Evolutionary conservation across 169 alveolate genomes (phyloP), one percentile per base, ranked within the genome.

Genomic region (Eimeria praecox): DNA sequence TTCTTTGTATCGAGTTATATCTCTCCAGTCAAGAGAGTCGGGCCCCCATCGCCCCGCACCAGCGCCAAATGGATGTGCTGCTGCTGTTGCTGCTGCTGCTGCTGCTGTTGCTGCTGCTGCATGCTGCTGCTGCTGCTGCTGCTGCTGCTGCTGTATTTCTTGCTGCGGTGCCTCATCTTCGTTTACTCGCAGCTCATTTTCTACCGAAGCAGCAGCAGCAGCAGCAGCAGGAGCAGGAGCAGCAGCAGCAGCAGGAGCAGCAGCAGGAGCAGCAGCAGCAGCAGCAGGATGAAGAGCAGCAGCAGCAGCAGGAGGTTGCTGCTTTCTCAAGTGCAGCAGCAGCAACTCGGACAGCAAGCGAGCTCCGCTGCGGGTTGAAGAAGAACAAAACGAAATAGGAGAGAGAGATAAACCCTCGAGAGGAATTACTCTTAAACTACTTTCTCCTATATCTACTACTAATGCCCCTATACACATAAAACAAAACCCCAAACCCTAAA

Each of bases 21-120:
- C 95, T 90, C 90, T 75, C 95, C 95, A 90, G n/a, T 46, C 82
- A 12, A 90, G 30, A 0, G 89, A 77, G n/a, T 78, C 89, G 9
- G 90, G 90, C 22, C 90, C 90, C 90, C 90, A 80, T 1, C 90
- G 44, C 38, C 90, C 90, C 16, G 52, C 40, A 33, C 90, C 90
- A 8, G 90, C 90, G 20, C 66, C 66, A 56, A 56, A 16, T 56
- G n/a, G n/a, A 56, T 56, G 66, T 16, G 66, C 66, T 62, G 71
- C 33, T 44, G 54, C 35, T 54, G 38, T 6, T 46, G 69, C 12
- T 24, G 40, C 35, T 80, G 90, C 90, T 80, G 90, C 90, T 80
- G 90, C 90, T 46, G 90, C 90, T 80, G 90, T 71, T 80, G 90
- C 66, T 56, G 66, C 66, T 56, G 66, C 66, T 56, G 66, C 66